phyloP scores from a whole-genome alignment of 192 early-diverging fungal genomes.

The Coemansia guatemalensis region DNA sequence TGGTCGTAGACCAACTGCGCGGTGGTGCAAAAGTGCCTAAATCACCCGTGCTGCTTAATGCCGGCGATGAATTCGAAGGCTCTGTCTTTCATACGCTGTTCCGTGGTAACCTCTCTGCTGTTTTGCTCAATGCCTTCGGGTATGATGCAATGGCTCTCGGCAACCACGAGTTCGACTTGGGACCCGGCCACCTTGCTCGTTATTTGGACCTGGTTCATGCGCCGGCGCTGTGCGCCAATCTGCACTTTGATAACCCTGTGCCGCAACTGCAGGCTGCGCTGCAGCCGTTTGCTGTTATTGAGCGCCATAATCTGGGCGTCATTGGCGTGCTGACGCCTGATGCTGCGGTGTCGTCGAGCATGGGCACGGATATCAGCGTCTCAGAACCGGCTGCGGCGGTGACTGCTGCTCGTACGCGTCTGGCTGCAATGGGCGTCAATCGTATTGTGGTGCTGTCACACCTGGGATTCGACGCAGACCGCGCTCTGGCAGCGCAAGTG shows the following conservation, averaged over 20 bases:
- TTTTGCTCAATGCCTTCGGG: slow-evolving; percentile 64
- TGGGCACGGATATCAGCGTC: slow-evolving; percentile 53
- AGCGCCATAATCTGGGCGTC: slow-evolving; percentile 66
- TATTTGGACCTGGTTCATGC: slow-evolving; percentile 62
- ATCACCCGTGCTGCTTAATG: slow-evolving; percentile 66
- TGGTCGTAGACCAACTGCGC: slow-evolving; percentile 61
- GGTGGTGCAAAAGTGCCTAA: slow-evolving; percentile 32
- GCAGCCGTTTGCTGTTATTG: slow-evolving; percentile 71
- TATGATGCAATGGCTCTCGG: slow-evolving; percentile 62
- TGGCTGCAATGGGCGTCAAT: slow-evolving; percentile 63
- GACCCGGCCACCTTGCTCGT: slow-evolving; percentile 54
- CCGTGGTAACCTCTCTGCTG: slow-evolving; percentile 58
- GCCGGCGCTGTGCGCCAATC: slow-evolving; percentile 69
- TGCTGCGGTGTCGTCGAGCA: slow-evolving; percentile 57
- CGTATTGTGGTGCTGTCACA: slow-evolving; percentile 72
- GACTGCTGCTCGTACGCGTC: slow-evolving; percentile 59
- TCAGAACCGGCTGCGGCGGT: slow-evolving; percentile 62
- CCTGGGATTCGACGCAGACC: slow-evolving; percentile 69
- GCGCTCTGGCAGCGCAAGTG: slow-evolving; percentile 58
- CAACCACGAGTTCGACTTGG: slow-evolving; percentile 79
- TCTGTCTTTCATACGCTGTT: slow-evolving; percentile 70
- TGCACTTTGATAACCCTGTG: slow-evolving; percentile 52
- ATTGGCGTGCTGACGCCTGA: slow-evolving; percentile 69
- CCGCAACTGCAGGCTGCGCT: slow-evolving; percentile 56
- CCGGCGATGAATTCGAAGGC: slow-evolving; percentile 70